Evolutionary conservation across 441 rosid species (phyloP), one percentile per base, ranked within the genome.

Genomic region (Biscutella auriculata): DNA sequence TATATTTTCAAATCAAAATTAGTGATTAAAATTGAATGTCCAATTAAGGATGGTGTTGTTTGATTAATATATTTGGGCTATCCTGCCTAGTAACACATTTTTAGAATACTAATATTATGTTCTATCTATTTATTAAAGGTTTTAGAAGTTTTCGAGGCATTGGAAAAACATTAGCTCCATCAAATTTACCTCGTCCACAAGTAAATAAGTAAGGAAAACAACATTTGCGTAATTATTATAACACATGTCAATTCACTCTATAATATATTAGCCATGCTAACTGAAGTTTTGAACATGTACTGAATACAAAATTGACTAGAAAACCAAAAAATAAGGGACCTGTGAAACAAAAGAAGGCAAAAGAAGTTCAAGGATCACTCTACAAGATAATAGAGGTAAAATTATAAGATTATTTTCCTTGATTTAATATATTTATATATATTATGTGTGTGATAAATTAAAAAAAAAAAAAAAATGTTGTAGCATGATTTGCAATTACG

Each of bases 281-380:
- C 26, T 21, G 41, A 2, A 57, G 4, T 39, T 42, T 45, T 59
- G 8, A 51, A 66, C 36, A 52, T 52, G n/a, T n/a, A n/a, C 5
- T 17, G 44, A 6, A 16, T 27, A 14, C 15, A 17, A 66, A 34
- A 66, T 17, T 49, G 34, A 40, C 36, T 50, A 57, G 70, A 51
- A 43, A 26, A 34, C 48, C 70, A 34, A 66, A 36, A 50, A 4
- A 9, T 50, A 5, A 1, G 30, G 40, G 52, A 42, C 16, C 39
- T 27, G 25, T 13, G 5, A 60, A 53, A 21, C 56, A 39, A 53
- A 67, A 45, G 26, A 67, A 60, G 26, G 45, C 16, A 67, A 60
- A 53, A 53, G 66, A 46, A 29, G 44, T 37, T 8, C 32, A 30
- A 6, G 71, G 66, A 60, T 60, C 71, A 60, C 62, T 67, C 25